Percentiles rank a stretch among this genome's conserved stretches.
These are phyloP conservation scores for Xylariaceae sp. DNA, from an alignment of 2,329 filamentous ascomycete species.

Conservation along the genomic window DNA sequence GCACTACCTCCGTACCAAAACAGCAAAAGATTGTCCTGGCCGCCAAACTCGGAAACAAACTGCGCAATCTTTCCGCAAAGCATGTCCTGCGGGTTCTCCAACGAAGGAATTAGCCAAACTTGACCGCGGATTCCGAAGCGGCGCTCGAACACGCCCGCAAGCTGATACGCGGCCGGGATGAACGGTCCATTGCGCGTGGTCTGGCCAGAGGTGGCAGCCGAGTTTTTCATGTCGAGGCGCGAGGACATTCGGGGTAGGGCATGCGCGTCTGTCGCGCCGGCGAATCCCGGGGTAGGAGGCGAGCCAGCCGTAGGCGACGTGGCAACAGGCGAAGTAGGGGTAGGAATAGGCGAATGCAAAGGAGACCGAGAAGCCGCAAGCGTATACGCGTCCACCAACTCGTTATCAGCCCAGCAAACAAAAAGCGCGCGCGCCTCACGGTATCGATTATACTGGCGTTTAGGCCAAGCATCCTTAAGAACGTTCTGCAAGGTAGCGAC, in stretches of 20 bases:
- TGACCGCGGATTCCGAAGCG: slow-evolving; percentile 13
- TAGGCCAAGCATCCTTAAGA: slow-evolving; percentile 8
- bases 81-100: slow-evolving; percentile 14
- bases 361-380: not conserved
- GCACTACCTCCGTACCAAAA: slow-evolving; percentile 21
- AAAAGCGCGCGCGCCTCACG: slow-evolving; percentile 12
- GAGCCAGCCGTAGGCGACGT: not conserved
- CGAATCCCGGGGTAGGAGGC: not conserved
- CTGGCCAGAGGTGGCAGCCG: not conserved
- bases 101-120: slow-evolving; percentile 15
- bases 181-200: slow-evolving; percentile 5
- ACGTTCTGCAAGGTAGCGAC: not conserved
- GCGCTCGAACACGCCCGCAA: slow-evolving; percentile 8
- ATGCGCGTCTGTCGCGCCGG: not conserved
- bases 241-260: not conserved
- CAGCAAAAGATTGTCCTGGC: slow-evolving; percentile 13
- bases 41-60: slow-evolving; percentile 14
- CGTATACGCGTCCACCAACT: not conserved
- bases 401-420: slow-evolving; percentile 16
- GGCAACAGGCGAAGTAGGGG: too few species aligned
- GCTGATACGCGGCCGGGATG: slow-evolving; percentile 12
- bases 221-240: not conserved
- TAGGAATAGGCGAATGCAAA: not conserved
- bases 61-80: slow-evolving; percentile 13
- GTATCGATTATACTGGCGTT: slow-evolving; percentile 16